phyloP scores from a whole-genome alignment of 148 eudicot genomes.

The Rhododendron williamsianum region DNA sequence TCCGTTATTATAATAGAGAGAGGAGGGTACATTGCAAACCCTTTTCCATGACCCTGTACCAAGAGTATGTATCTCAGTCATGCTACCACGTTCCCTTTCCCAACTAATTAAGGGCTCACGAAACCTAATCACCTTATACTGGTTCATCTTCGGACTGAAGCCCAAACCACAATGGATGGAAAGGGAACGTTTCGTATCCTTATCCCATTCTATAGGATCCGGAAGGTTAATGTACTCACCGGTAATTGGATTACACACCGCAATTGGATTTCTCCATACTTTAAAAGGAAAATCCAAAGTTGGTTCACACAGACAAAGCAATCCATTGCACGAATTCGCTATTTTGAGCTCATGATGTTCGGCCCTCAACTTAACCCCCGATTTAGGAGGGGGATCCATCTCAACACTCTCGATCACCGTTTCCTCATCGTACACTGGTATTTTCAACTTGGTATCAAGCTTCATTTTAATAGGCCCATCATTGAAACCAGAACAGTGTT shows the following conservation, averaged over 20 bases:
- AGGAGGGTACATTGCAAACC: not conserved
- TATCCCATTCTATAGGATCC: not conserved
- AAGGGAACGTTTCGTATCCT: not conserved
- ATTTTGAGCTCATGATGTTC: not conserved
- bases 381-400: not conserved
- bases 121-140: slow-evolving; percentile 13
- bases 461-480: not conserved
- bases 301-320: slow-evolving; percentile 12
- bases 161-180: slow-evolving; percentile 13
- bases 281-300: not conserved
- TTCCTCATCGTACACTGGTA: slow-evolving; percentile 9
- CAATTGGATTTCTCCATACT: not conserved
- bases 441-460: slow-evolving; percentile 11
- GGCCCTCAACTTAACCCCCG: not conserved
- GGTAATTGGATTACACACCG: slow-evolving; percentile 27
- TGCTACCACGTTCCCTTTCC: not conserved
- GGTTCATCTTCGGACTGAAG: slow-evolving; percentile 10
- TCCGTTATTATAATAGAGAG: not conserved
- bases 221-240: slow-evolving; percentile 21
- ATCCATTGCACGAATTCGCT: slow-evolving; percentile 17
- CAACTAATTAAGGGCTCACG: not conserved
- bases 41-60: slow-evolving; percentile 14
- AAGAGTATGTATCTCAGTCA: slow-evolving; percentile 8
- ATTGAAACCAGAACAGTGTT: not conserved
- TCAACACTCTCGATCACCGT: not conserved